Conservation (phyloP, 192 early-diverging fungal genomes). For the Borealophlyctis nickersoniae region DNA sequence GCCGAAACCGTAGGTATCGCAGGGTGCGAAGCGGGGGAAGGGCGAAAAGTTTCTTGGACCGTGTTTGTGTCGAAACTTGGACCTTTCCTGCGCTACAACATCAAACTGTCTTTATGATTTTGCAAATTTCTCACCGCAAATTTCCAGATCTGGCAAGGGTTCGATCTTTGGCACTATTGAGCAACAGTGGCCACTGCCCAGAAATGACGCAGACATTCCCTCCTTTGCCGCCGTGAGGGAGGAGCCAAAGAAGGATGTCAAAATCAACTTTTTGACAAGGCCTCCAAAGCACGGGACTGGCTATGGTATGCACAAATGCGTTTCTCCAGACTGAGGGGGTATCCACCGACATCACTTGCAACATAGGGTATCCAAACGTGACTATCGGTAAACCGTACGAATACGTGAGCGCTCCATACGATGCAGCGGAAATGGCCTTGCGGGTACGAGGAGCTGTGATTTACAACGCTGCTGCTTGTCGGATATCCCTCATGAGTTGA, state of each 20-base stretch:
- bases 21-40: neutral
- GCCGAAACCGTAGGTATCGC: slow-evolving; percentile 45
- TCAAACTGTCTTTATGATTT: too few relatives aligned
- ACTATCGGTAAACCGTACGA: slow-evolving; percentile 54
- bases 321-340: too few relatives aligned
- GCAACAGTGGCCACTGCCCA: slow-evolving; percentile 53
- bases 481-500: too few relatives aligned
- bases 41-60: neutral
- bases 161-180: slow-evolving; percentile 53
- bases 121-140: neutral
- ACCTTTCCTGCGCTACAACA: too few relatives aligned
- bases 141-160: slow-evolving; percentile 48
- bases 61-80: slow-evolving; percentile 6
- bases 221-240: slow-evolving; percentile 22
- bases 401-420: slow-evolving; percentile 50
- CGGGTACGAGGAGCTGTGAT: slow-evolving; percentile 17
- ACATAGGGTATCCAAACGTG: slow-evolving; percentile 46
- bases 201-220: slow-evolving; percentile 24
- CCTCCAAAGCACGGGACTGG: slow-evolving; percentile 55
- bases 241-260: slow-evolving; percentile 28
- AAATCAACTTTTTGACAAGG: slow-evolving; percentile 48
- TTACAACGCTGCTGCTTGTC: neutral
- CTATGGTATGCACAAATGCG: slow-evolving; percentile 39
- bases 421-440: slow-evolving; percentile 18
- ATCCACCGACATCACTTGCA: neutral